Evolutionary conservation across 352 stramenopile genomes (phyloP).

Genomic region (Phytophthora nicotianae): DNA sequence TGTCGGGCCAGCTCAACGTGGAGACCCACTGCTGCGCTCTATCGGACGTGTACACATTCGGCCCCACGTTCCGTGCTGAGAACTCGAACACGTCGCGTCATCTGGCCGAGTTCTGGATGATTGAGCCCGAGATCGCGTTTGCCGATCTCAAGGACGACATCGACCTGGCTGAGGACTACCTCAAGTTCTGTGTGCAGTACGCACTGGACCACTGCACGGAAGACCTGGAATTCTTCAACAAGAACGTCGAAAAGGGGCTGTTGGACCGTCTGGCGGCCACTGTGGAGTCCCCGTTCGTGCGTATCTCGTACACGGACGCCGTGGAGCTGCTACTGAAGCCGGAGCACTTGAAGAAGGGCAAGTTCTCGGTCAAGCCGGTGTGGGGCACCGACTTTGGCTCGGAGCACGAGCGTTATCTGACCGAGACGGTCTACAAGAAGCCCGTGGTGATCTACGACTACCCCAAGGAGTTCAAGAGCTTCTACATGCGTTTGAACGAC

Average conservation of each 20-base stretch:
- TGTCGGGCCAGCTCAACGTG: conserved; percentile 98
- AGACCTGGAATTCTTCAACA: conserved; percentile 96
- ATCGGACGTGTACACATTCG: conserved; percentile 97
- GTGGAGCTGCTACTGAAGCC: conserved; percentile 91
- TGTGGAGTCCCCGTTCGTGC: conserved; percentile 61
- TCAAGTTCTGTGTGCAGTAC: conserved; percentile 95
- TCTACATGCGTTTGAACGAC: conserved; percentile 99
- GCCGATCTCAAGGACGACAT: conserved; percentile 93
- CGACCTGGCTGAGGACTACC: conserved; percentile 95
- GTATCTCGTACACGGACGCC: conserved; percentile 95
- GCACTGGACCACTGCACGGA: conserved; percentile 92
- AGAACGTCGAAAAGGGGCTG: conserved; percentile 91
- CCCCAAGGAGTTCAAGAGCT: conserved; percentile 98
- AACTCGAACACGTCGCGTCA: conserved; percentile 98
- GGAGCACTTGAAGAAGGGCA: conserved; percentile 80
- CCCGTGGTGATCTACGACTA: conserved; percentile 99
- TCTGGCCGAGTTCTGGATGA: conserved; percentile 99
- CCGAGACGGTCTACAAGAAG: conserved; percentile 89
- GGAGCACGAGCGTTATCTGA: conserved; percentile 97
- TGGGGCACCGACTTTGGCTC: conserved; percentile 98
- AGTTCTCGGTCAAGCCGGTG: conserved; percentile 89
- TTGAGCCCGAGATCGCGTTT: conserved; percentile 95
- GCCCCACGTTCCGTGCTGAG: conserved; percentile 98
- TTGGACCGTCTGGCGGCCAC: conserved; percentile 61
- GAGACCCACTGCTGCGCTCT: conserved; percentile 93